Evolutionary conservation across 176 grass and related monocot genomes (phyloP), one percentile per base, ranked within the genome.

Genomic region (Aechmea fasciata): DNA sequence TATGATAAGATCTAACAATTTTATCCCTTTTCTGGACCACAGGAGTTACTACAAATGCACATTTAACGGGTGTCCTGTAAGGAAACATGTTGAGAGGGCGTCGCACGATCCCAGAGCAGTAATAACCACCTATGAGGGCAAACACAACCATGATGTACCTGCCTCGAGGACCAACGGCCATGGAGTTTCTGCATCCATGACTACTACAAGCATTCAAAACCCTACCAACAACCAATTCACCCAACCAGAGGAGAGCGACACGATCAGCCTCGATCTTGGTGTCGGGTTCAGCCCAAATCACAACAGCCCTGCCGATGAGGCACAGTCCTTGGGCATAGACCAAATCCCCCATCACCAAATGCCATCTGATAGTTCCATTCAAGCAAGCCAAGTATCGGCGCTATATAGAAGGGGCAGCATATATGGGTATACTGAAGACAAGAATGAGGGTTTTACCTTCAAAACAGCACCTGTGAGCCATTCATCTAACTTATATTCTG

Each of bases 21-120:
- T 48, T 24, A 25, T 11, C 70, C 72, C 11, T 68, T 49, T 74
- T 78, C 63, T 73, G 73, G 62, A 50, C 67, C 72, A 24, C 87
- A 99, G 95, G 82, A 99, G 95, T 78, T 99, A 99, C 76, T 99
- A 99, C 70, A 99, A 99, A 77, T 99, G 95, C 78, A 99, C 95
- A 85, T 74, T 85, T 67, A 74, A 78, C 61, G 87, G 95, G 65
- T 99, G 95, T 63, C 90, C 90, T 28, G 95, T 99, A 48, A 89
- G 95, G 71, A 99, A 99, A 69, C 95, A 99, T 84, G 95, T 99
- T 73, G 95, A 99, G 82, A 84, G 94, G 77, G 95, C 95, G 79
- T 99, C 95, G 5, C 95, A 99, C 51, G 95, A 99, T 81, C 94
- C 90, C 9, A 99, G 94, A 83, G 91, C 95, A 63, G 95, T 99